Conservation (phyloP, 345 rosid genomes). For the Hibiscus trionum region DNA sequence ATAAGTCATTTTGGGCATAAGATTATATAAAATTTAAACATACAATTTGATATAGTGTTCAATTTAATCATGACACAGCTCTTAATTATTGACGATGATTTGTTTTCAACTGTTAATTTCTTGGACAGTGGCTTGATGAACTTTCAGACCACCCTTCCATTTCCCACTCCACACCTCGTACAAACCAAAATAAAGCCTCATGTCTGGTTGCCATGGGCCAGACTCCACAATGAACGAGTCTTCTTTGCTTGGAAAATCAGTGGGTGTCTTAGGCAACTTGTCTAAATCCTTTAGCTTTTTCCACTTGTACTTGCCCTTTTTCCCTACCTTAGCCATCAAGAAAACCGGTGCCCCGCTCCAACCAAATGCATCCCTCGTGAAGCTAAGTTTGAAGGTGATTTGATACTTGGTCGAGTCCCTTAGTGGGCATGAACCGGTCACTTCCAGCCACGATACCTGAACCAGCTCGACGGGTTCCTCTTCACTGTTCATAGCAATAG, state of each 20-base stretch:
- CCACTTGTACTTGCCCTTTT: constrained; percentile 32
- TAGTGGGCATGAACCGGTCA: constrained; percentile 23
- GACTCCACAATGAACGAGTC: constrained; percentile 8
- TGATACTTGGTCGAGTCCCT: constrained; percentile 9
- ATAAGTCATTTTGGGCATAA: too few relatives aligned
- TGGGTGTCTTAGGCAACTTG: not conserved
- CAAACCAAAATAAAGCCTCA: constrained; percentile 44
- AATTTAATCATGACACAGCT: too few relatives aligned
- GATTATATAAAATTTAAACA: too few relatives aligned
- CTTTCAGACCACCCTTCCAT: constrained; percentile 55
- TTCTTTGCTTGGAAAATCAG: constrained; percentile 3
- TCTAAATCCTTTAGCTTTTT: constrained; percentile 18
- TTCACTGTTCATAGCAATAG: not conserved
- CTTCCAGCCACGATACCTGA: constrained; percentile 56
- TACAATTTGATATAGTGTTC: too few relatives aligned
- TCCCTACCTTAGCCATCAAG: constrained; percentile 53
- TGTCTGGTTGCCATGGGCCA: not conserved
- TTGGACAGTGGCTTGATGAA: constrained; percentile 32
- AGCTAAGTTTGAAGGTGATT: constrained; percentile 30
- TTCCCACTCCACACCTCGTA: constrained; percentile 65
- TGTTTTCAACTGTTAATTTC: not conserved
- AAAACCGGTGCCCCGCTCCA: constrained; percentile 41
- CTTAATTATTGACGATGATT: too few relatives aligned
- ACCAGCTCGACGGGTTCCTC: constrained; percentile 22
- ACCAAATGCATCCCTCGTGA: constrained; percentile 38